A percentile compares a stretch with the other conserved stretches of the same genome.
phyloP scores from a whole-genome alignment of 75 land plant species.

The Pinus tabuliformis region DNA sequence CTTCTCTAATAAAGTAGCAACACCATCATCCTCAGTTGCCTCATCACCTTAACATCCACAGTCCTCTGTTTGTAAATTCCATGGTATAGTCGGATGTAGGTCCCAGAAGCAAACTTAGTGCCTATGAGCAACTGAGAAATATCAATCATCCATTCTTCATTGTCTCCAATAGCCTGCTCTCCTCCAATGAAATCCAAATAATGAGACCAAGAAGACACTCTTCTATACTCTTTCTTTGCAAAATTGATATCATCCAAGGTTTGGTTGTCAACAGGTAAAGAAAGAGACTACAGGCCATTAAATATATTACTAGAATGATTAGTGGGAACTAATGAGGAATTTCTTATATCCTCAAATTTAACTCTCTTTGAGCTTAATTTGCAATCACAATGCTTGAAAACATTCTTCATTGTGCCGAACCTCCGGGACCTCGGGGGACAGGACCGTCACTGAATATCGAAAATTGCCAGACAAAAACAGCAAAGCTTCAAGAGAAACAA shows the following conservation, averaged over 20 bases:
- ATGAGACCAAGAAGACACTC: slow-evolving; percentile 65
- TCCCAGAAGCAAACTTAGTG: slow-evolving; percentile 80
- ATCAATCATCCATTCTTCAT: slow-evolving; percentile 77
- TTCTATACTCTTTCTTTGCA: slow-evolving; percentile 25
- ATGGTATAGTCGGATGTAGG: slow-evolving; percentile 84
- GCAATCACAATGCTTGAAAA: background rate
- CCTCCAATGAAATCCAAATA: slow-evolving; percentile 24
- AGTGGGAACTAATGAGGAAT: background rate
- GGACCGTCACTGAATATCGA: background rate
- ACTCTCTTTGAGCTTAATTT: background rate
- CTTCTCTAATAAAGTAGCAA: slow-evolving; percentile 61
- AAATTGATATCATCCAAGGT: background rate
- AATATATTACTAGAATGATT: background rate
- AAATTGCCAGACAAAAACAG: background rate
- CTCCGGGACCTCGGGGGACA: background rate
- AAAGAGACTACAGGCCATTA: slow-evolving; percentile 8
- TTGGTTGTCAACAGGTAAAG: slow-evolving; percentile 3
- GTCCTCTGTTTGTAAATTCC: slow-evolving; percentile 80
- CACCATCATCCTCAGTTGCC: slow-evolving; percentile 64
- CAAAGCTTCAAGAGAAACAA: background rate
- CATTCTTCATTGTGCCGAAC: background rate
- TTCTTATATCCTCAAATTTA: background rate
- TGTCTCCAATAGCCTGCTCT: slow-evolving; percentile 44
- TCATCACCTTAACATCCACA: slow-evolving; percentile 90
- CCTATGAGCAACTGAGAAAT: slow-evolving; percentile 88